A percentile compares a stretch with the other conserved stretches of the same genome.
phyloP scores from a whole-genome alignment of 495 filamentous ascomycete species.

The Sporormia fimetaria region DNA sequence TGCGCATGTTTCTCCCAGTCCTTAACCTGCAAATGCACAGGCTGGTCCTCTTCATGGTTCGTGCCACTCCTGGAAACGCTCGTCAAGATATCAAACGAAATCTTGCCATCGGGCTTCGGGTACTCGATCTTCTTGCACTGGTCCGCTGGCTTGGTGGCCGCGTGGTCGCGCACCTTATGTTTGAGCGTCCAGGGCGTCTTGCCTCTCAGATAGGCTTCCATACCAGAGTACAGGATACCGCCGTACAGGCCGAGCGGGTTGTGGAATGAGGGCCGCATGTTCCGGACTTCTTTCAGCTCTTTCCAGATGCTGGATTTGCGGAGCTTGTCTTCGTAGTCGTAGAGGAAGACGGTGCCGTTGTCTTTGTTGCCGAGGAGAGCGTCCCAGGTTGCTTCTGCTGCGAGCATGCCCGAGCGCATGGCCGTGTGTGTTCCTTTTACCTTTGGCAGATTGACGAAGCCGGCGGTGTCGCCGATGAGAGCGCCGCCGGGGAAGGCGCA shows the following conservation, averaged over 20 bases:
- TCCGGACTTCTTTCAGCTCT: conserved; percentile 88
- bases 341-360: conserved; percentile 70
- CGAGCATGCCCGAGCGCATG: conserved; percentile 95
- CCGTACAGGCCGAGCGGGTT: conserved; percentile 71
- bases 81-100: conserved; percentile 92
- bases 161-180: conserved; percentile 62
- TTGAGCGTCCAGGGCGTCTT: conserved; percentile 85
- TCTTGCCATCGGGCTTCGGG: conserved; percentile 86
- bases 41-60: conserved; percentile 98
- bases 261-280: conserved; percentile 94
- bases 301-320: conserved; percentile 82
- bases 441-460: conserved; percentile 96
- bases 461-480: conserved; percentile 89
- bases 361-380: conserved; percentile 49
- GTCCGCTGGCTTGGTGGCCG: conserved; percentile 69
- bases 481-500: conserved; percentile 93
- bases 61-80: conserved; percentile 89
- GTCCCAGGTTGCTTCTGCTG: conserved; percentile 74
- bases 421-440: conserved; percentile 97
- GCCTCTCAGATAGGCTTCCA: conserved; percentile 85
- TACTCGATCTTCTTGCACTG: conserved; percentile 84
- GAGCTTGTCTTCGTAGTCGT: conserved; percentile 87
- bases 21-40: conserved; percentile 83
- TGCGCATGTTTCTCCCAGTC: conserved; percentile 87
- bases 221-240: conserved; percentile 82